Conservation (phyloP, 1,284 basidiomycete species). For the Butyriboletus pseudospeciosus region DNA sequence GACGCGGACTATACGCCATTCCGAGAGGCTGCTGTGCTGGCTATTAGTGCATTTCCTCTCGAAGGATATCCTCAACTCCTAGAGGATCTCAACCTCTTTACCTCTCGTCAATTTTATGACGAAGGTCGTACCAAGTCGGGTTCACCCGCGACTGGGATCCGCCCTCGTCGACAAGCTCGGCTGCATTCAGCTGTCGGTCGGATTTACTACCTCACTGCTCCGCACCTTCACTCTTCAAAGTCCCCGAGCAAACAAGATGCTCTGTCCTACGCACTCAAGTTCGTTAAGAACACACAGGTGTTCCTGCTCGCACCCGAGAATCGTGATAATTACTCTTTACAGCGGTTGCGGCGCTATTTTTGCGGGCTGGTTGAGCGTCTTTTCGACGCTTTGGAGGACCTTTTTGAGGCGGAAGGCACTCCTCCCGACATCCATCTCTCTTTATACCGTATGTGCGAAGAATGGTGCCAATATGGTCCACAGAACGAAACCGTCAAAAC, state of each 20-base stretch:
- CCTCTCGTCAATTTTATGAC: constrained; percentile 79
- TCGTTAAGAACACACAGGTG: constrained; percentile 77
- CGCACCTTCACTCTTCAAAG: constrained; percentile 68
- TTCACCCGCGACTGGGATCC: constrained; percentile 52
- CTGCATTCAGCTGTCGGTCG: constrained; percentile 87
- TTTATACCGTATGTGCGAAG: constrained; percentile 84
- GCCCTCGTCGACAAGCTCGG: constrained; percentile 71
- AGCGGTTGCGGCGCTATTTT: constrained; percentile 83
- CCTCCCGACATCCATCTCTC: constrained; percentile 73
- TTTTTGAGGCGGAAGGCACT: constrained; percentile 73
- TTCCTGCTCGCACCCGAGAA: constrained; percentile 72
- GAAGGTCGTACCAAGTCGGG: constrained; percentile 63
- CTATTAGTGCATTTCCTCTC: constrained; percentile 81
- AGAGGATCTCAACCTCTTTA: constrained; percentile 78
- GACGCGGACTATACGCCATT: constrained; percentile 82
- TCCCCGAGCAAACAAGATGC: constrained; percentile 69
- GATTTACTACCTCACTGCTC: constrained; percentile 84
- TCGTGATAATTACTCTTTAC: constrained; percentile 74
- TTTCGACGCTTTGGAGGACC: constrained; percentile 70
- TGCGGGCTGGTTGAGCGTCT: constrained; percentile 85
- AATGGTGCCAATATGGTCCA: constrained; percentile 88
- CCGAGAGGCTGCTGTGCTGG: constrained; percentile 81
- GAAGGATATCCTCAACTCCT: constrained; percentile 76
- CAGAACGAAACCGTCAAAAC: constrained; percentile 73
- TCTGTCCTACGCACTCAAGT: constrained; percentile 77